Conservation (phyloP, 2,329 filamentous ascomycete species). For the Salinomyces thailandicus region DNA sequence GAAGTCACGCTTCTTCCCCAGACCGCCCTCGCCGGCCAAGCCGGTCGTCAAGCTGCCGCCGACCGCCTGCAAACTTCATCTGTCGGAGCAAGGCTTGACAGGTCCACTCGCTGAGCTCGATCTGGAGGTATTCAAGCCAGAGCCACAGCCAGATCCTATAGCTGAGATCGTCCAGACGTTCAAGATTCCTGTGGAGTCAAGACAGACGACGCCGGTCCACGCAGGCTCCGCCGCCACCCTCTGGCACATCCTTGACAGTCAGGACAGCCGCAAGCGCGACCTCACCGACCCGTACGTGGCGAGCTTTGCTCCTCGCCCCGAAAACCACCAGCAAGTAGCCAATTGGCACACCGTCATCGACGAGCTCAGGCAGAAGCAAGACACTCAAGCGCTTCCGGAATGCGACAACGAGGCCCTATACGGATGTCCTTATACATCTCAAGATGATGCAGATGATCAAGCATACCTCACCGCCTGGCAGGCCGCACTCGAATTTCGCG, state of each 20-base stretch:
- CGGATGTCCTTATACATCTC: neutral
- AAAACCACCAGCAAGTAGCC: neutral
- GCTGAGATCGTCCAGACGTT: neutral
- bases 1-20: conserved; percentile 22
- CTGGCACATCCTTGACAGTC: conserved; percentile 18
- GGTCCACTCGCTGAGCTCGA: neutral
- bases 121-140: neutral
- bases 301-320: conserved; percentile 1
- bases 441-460: neutral
- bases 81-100: conserved; percentile 8
- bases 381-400: neutral
- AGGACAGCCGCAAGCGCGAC: neutral
- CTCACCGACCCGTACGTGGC: conserved; percentile 5
- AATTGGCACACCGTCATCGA: conserved; percentile 2
- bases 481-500: neutral
- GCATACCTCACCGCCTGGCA: conserved; percentile 3
- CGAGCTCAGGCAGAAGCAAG: neutral
- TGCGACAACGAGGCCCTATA: neutral
- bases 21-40: conserved; percentile 6
- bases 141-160: neutral
- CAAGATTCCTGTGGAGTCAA: neutral
- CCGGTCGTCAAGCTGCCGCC: conserved; percentile 16
- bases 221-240: conserved; percentile 16
- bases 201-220: neutral
- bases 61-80: conserved; percentile 14